Evolutionary conservation across 2,329 filamentous ascomycete species (phyloP).

Genomic region (Talaromyces sp.): DNA sequence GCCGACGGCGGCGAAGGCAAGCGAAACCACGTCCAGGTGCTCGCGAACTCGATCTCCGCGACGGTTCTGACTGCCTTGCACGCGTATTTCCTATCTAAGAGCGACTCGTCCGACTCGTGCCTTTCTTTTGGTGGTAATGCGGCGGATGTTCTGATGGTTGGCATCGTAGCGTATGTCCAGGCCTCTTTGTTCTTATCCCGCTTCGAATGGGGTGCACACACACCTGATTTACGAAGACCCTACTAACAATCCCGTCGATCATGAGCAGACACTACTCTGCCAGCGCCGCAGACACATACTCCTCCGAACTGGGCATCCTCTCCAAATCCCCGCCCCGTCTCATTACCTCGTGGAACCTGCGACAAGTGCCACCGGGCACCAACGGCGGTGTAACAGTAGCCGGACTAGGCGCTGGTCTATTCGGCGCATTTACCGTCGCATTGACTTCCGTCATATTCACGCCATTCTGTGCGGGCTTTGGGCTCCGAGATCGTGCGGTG

Average conservation of each 20-base stretch:
- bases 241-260: not conserved
- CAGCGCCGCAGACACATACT: slow-evolving; percentile 90
- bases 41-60: slow-evolving; percentile 83
- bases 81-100: slow-evolving; percentile 43
- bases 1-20: slow-evolving; percentile 75
- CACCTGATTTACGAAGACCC: too few species aligned
- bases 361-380: slow-evolving; percentile 82
- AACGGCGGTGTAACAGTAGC: slow-evolving; percentile 85
- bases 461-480: slow-evolving; percentile 62
- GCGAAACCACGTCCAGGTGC: slow-evolving; percentile 82
- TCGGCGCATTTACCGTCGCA: slow-evolving; percentile 72
- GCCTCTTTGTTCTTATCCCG: not conserved
- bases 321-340: slow-evolving; percentile 75
- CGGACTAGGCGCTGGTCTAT: slow-evolving; percentile 72
- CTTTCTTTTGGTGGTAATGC: slow-evolving; percentile 39
- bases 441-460: slow-evolving; percentile 68
- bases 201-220: not conserved
- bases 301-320: slow-evolving; percentile 91
- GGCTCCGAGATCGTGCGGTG: slow-evolving; percentile 56
- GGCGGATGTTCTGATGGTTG: slow-evolving; percentile 43
- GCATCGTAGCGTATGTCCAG: slow-evolving; percentile 43
- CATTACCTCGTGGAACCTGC: slow-evolving; percentile 77
- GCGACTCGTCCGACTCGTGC: slow-evolving; percentile 33
- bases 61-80: slow-evolving; percentile 64
- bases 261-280: slow-evolving; percentile 74